Evolutionary conservation across 208 protist genomes (phyloP).

Genomic region (Leptomonas pyrrhocoris): DNA sequence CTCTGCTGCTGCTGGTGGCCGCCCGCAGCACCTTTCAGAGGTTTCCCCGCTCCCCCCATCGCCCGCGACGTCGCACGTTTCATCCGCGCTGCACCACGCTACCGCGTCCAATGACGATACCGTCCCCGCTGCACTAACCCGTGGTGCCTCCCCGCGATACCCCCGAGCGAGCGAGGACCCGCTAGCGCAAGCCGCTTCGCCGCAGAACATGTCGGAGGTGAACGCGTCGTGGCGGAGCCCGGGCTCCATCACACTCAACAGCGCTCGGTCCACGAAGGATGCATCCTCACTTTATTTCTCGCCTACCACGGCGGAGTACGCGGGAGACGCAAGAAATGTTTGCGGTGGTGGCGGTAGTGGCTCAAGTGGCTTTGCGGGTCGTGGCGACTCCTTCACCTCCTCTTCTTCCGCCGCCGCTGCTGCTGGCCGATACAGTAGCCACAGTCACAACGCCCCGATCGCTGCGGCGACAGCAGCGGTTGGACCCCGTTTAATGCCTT

Average conservation of each 20-base stretch:
- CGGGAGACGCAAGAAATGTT: neutral
- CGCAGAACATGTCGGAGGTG: neutral
- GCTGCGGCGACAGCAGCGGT: too few species aligned
- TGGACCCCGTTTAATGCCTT: too few species aligned
- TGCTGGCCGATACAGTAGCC: too few species aligned
- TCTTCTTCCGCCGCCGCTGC: too few species aligned
- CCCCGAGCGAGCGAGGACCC: neutral
- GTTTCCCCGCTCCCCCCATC: too few species aligned
- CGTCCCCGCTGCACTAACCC: neutral
- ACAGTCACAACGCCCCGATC: too few species aligned
- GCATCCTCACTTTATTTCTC: constrained; percentile 5
- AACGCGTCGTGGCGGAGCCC: constrained; percentile 12
- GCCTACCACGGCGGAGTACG: neutral
- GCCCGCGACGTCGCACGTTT: neutral
- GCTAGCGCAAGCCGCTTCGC: neutral
- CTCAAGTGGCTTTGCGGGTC: too few species aligned
- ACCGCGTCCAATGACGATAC: neutral
- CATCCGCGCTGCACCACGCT: too few species aligned
- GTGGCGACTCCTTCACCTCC: too few species aligned
- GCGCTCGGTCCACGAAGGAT: constrained; percentile 2
- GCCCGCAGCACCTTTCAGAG: too few species aligned
- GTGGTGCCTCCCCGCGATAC: constrained; percentile 6
- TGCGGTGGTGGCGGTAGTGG: too few species aligned
- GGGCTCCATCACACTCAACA: constrained; percentile 10
- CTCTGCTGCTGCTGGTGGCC: too few species aligned